These are phyloP conservation scores for Calonectria hongkongensis DNA, from an alignment of 2,329 filamentous ascomycete species.

Conservation along the genomic window DNA sequence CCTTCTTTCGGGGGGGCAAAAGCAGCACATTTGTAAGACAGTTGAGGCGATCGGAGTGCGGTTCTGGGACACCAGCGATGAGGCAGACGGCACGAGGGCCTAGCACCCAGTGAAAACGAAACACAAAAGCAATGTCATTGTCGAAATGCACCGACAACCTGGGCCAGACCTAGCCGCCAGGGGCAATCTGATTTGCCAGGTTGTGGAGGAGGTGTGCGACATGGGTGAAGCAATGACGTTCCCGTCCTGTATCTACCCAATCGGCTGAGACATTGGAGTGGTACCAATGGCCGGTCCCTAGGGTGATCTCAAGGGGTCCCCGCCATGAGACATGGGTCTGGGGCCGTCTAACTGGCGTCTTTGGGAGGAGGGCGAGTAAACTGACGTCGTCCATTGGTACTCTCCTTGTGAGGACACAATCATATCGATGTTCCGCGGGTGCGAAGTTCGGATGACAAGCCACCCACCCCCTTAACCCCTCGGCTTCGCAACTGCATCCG, in stretches of 20 bases:
- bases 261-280: conserved; percentile 49
- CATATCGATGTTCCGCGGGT: conserved; percentile 16
- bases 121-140: conserved; percentile 45
- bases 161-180: conserved; percentile 52
- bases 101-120: conserved; percentile 32
- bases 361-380: conserved; percentile 31
- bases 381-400: conserved; percentile 28
- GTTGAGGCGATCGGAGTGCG: conserved; percentile 39
- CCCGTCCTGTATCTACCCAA: conserved; percentile 46
- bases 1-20: neutral
- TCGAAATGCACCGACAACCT: conserved; percentile 52
- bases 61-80: conserved; percentile 20
- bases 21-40: conserved; percentile 14
- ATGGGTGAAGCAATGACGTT: conserved; percentile 55
- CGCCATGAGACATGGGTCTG: conserved; percentile 54
- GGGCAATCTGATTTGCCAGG: conserved; percentile 50
- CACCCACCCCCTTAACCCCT: conserved; percentile 15
- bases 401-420: conserved; percentile 26
- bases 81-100: conserved; percentile 15
- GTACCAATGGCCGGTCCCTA: conserved; percentile 49
- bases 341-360: conserved; percentile 43
- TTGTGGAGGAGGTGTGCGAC: conserved; percentile 39
- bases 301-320: conserved; percentile 52
- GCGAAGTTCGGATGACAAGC: conserved; percentile 34
- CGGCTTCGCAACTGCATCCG: neutral